Evolutionary conservation across 2,329 filamentous ascomycete species (phyloP), one percentile per base, ranked within the genome.

Genomic region (Rhynchosporium agropyri): DNA sequence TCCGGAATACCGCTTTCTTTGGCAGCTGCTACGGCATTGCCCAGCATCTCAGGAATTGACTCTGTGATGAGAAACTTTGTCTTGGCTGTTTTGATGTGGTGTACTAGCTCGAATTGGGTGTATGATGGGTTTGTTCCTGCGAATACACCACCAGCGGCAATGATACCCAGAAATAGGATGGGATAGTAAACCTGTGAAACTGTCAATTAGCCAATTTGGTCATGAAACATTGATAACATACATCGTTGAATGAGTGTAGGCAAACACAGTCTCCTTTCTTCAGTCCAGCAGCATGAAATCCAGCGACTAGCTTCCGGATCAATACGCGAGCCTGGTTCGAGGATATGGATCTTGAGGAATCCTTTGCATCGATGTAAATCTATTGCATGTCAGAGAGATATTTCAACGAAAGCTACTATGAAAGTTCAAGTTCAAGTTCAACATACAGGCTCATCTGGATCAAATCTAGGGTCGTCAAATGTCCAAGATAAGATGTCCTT

Each of bases 41-140:
- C 4, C 1, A 73, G 61, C 46, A 70, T 65, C 9, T 72, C 68
- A 2, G 67, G 68, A 10, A 71, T 67, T 3, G 67, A 63, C 12
- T 72, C 67, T 3, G 68, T 64, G 58, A 74, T 68, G 20, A 74
- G 29, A 48, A 73, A 71, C 43, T 68, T 70, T 3, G 66, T 57
- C 38, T 61, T 45, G 1, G 72, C 63, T 26, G 68, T 70, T 57
- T 69, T 70, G 54, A 73, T 63, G 33, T 74, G 72, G 56, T 74
- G 72, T 3, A 58, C 62, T 13, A 74, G 54, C 56, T 74, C 72
- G 33, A 68, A 71, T 31, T 63, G 57, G 0, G 69, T 74, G 55
- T 74, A 74, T 4, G 63, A 66, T 5, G 73, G 71, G 29, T 74
- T 74, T n/a, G 69, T 69, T 29, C 71, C 71, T 6, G 71, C 60